These are phyloP conservation scores for Candida corydali DNA, from an alignment of 805 yeast genomes.

Conservation along the genomic window DNA sequence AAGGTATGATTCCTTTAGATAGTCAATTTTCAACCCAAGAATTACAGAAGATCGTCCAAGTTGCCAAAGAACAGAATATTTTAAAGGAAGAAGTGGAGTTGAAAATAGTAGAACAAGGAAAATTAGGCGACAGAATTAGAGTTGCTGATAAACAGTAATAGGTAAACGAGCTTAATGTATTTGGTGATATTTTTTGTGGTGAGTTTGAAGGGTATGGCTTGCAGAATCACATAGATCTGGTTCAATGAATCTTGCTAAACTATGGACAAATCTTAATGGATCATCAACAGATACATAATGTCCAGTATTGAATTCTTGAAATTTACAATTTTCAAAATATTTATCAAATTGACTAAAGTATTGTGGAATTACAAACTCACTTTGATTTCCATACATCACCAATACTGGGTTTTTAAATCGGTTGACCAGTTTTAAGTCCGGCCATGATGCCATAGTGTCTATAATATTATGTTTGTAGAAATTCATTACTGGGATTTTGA, in stretches of 20 bases:
- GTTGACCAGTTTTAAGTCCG: slow-evolving; percentile 12
- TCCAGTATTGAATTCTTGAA: slow-evolving; percentile 23
- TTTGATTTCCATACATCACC: slow-evolving; percentile 41
- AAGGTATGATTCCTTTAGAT: slow-evolving; percentile 36
- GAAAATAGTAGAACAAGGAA: slow-evolving; percentile 19
- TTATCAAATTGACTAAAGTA: slow-evolving; percentile 19
- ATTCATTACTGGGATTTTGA: slow-evolving; percentile 19
- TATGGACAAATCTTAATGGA: slow-evolving; percentile 26
- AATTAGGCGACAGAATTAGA: slow-evolving; percentile 28
- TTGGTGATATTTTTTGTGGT: slow-evolving; percentile 5
- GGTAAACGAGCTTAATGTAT: too few species aligned
- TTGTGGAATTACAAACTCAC: slow-evolving; percentile 36
- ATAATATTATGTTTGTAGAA: slow-evolving; percentile 16
- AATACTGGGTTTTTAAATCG: slow-evolving; percentile 30
- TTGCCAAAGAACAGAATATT: slow-evolving; percentile 29
- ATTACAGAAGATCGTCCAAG: slow-evolving; percentile 23
- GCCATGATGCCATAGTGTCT: slow-evolving; percentile 21
- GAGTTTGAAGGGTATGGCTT: too few species aligned
- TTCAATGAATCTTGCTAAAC: slow-evolving; percentile 9
- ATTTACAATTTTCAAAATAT: slow-evolving; percentile 20
- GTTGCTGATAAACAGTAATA: slow-evolving; percentile 9
- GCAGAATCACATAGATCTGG: background rate
- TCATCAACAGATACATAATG: slow-evolving; percentile 41
- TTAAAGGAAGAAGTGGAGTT: slow-evolving; percentile 22
- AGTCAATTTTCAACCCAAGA: slow-evolving; percentile 37